phyloP scores from a whole-genome alignment of 1,284 basidiomycete species.

The Cryptococcus jaspeensis region DNA sequence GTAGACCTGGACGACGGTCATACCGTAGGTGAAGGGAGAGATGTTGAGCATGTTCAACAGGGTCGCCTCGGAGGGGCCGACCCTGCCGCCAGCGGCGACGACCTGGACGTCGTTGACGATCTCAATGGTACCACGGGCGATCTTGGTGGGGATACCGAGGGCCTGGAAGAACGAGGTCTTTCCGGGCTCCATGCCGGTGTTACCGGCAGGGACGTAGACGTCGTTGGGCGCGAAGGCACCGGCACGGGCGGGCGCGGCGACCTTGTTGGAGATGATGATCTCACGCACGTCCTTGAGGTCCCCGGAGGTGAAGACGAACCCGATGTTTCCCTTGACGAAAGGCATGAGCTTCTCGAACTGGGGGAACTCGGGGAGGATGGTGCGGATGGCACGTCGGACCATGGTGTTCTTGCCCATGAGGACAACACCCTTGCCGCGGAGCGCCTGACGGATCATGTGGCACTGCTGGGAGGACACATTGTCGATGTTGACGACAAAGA shows the following conservation, averaged over 20 bases:
- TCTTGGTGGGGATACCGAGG: constrained; percentile 99
- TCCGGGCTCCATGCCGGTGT: constrained; percentile 99
- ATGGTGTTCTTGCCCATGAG: constrained; percentile 99
- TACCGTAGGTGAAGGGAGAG: constrained; percentile 98
- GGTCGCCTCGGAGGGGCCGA: constrained; percentile 95
- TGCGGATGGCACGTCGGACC: constrained; percentile 96
- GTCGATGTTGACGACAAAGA: constrained; percentile 99
- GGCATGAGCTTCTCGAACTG: constrained; percentile 96
- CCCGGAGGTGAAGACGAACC: constrained; percentile 93
- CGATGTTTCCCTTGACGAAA: constrained; percentile 95
- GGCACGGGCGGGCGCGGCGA: constrained; percentile 96
- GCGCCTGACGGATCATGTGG: constrained; percentile 78
- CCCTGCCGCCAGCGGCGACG: constrained; percentile 85
- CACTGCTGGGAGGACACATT: constrained; percentile 99
- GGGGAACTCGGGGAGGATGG: constrained; percentile 84
- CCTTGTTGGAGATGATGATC: constrained; percentile 92
- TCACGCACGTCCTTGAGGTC: constrained; percentile 96
- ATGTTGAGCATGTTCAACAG: constrained; percentile 99
- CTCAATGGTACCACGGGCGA: constrained; percentile 99
- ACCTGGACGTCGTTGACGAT: constrained; percentile 97
- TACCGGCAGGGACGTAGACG: constrained; percentile 88
- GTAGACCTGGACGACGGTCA: constrained; percentile 92
- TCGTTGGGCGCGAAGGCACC: constrained; percentile 93
- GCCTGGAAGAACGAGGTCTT: constrained; percentile 99
- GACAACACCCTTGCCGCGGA: constrained; percentile 94